A percentile compares a stretch with the other conserved stretches of the same genome.
phyloP scores from a whole-genome alignment of 139 green algal species.

The Tetratostichococcus sp. region DNA sequence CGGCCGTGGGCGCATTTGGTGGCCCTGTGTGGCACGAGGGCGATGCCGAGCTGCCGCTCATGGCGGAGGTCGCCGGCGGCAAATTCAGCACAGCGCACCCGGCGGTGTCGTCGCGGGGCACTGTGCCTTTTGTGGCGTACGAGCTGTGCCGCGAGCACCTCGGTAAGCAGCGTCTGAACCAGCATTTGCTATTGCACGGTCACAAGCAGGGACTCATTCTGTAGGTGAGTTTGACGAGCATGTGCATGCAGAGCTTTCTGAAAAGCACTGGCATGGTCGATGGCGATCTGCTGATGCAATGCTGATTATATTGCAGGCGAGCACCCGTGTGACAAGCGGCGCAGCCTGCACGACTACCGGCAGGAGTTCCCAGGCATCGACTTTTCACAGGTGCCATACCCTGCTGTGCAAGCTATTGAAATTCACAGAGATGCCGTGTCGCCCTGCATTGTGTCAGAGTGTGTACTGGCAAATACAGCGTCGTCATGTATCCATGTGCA shows the following conservation, averaged over 20 bases:
- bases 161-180: conserved; percentile 6
- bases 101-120: background rate
- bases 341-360: conserved; percentile 6
- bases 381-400: conserved; percentile 32
- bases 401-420: background rate
- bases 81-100: background rate
- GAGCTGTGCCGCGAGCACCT: conserved; percentile 41
- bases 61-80: conserved; percentile 12
- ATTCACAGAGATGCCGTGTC: background rate
- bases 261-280: too few relatives aligned
- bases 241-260: too few relatives aligned
- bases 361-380: conserved; percentile 40
- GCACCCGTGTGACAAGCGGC: conserved; percentile 43
- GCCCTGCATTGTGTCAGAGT: too few relatives aligned
- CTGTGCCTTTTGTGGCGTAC: background rate
- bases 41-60: conserved; percentile 34
- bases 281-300: too few relatives aligned
- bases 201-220: too few relatives aligned
- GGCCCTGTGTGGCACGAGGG: background rate
- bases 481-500: too few relatives aligned
- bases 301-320: conserved; percentile 1
- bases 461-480: too few relatives aligned
- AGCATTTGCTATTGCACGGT: too few relatives aligned
- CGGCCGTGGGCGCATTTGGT: conserved; percentile 40
- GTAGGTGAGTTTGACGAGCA: too few relatives aligned